phyloP scores from a whole-genome alignment of 805 yeast genomes.

The Kluyveromyces dobzhanskii region DNA sequence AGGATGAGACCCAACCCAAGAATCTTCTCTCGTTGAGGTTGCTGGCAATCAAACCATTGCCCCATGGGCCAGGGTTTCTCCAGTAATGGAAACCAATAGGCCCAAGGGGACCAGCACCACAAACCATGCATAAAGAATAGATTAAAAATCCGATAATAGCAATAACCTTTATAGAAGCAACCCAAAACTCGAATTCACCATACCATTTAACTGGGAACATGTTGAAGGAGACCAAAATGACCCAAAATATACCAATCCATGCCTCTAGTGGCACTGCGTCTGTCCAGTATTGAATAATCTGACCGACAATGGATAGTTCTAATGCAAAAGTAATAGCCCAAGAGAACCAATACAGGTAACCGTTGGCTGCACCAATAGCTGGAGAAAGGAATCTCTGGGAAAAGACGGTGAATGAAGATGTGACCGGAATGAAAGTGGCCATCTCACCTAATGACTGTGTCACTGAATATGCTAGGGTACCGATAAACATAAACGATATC shows the following conservation, averaged over 20 bases:
- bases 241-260: constrained; percentile 64
- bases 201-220: constrained; percentile 60
- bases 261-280: constrained; percentile 59
- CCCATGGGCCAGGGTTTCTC: constrained; percentile 75
- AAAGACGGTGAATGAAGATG: constrained; percentile 61
- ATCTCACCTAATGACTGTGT: constrained; percentile 72
- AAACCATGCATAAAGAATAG: constrained; percentile 61
- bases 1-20: constrained; percentile 61
- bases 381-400: constrained; percentile 60
- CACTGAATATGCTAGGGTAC: constrained; percentile 53
- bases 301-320: constrained; percentile 66
- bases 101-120: constrained; percentile 64
- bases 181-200: constrained; percentile 74
- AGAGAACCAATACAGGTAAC: constrained; percentile 69
- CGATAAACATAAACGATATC: constrained; percentile 59
- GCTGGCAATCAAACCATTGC: constrained; percentile 48
- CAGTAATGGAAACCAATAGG: constrained; percentile 75
- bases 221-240: constrained; percentile 44
- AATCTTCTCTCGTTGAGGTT: constrained; percentile 48
- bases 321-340: constrained; percentile 74
- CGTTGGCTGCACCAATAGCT: constrained; percentile 65
- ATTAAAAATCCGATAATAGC: constrained; percentile 66
- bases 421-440: constrained; percentile 69
- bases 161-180: constrained; percentile 55
- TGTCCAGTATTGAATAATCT: constrained; percentile 59